phyloP scores from a whole-genome alignment of 2,329 filamentous ascomycete genomes.

The Tolypocladium ophioglossoides region DNA sequence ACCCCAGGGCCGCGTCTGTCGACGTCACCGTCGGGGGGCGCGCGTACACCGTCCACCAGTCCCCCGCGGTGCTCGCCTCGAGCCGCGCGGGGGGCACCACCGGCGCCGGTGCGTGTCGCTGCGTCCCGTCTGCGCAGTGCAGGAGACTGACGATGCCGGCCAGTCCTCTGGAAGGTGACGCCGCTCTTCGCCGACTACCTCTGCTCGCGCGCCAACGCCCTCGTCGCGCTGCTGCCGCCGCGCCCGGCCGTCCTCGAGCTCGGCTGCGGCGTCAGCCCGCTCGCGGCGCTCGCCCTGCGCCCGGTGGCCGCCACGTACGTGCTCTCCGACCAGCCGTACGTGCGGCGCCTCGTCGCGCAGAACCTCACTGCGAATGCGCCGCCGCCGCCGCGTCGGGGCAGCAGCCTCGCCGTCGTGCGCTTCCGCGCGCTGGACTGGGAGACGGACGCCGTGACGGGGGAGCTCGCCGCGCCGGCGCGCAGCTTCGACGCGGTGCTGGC shows the following conservation, averaged over 20 bases:
- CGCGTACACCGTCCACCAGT: slow-evolving; percentile 73
- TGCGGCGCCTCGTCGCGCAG: slow-evolving; percentile 61
- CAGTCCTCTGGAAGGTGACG: slow-evolving; percentile 86
- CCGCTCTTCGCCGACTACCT: slow-evolving; percentile 78
- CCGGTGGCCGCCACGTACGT: slow-evolving; percentile 54
- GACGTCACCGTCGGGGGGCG: slow-evolving; percentile 57
- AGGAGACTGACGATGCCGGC: neutral
- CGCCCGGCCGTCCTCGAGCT: slow-evolving; percentile 63
- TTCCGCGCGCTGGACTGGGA: slow-evolving; percentile 78
- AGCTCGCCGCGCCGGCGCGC: slow-evolving; percentile 22
- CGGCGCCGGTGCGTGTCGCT: slow-evolving; percentile 35
- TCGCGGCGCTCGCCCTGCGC: slow-evolving; percentile 61
- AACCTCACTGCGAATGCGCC: slow-evolving; percentile 59
- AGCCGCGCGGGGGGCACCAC: slow-evolving; percentile 52
- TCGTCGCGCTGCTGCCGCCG: slow-evolving; percentile 46
- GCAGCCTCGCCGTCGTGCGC: slow-evolving; percentile 27
- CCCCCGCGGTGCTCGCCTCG: slow-evolving; percentile 70
- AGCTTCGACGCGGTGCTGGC: slow-evolving; percentile 68
- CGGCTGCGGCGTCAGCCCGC: slow-evolving; percentile 76
- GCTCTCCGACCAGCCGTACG: slow-evolving; percentile 83
- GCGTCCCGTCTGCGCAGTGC: neutral
- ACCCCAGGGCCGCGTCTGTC: slow-evolving; percentile 54
- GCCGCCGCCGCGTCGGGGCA: neutral
- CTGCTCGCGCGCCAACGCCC: slow-evolving; percentile 46
- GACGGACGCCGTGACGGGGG: slow-evolving; percentile 38